Conservation (phyloP, 2,329 filamentous ascomycete genomes). For the Pseudogymnoascus sp. region DNA sequence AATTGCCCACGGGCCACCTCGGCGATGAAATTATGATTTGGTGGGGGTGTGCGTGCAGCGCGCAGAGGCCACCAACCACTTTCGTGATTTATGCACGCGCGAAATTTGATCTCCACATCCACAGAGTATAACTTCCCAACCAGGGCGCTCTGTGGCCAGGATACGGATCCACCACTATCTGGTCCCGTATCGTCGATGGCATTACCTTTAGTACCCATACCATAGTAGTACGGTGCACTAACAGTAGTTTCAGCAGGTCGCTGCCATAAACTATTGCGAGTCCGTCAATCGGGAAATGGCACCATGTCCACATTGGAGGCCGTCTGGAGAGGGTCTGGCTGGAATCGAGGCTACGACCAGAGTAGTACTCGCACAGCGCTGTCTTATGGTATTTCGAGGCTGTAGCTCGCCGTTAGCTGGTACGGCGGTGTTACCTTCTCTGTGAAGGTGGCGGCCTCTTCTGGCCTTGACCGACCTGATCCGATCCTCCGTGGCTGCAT, state of each 20-base stretch:
- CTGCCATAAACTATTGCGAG: conserved; percentile 7
- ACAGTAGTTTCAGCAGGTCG: not conserved
- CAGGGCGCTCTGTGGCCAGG: not conserved
- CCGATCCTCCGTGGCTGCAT: conserved; percentile 7
- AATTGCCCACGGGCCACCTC: not conserved
- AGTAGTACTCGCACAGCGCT: not conserved
- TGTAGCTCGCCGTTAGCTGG: conserved; percentile 6
- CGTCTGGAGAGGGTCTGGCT: conserved; percentile 3
- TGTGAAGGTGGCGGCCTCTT: not conserved
- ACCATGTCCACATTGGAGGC: not conserved
- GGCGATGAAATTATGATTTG: not conserved
- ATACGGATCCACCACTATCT: conserved; percentile 4
- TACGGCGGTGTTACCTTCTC: conserved; percentile 7
- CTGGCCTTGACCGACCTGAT: not conserved
- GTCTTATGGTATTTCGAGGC: conserved; percentile 3
- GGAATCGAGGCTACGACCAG: not conserved
- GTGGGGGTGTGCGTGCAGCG: not conserved
- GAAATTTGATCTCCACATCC: conserved; percentile 6
- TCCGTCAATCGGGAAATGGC: not conserved
- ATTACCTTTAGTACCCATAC: not conserved
- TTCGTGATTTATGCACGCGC: conserved; percentile 5
- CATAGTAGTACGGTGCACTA: not conserved
- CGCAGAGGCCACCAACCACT: conserved; percentile 4
- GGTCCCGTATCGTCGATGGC: not conserved
- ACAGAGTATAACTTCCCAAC: conserved; percentile 4